Evolutionary conservation across 495 filamentous ascomycete species (phyloP), one percentile per base, ranked within the genome.

Genomic region (Tuber magnatum): DNA sequence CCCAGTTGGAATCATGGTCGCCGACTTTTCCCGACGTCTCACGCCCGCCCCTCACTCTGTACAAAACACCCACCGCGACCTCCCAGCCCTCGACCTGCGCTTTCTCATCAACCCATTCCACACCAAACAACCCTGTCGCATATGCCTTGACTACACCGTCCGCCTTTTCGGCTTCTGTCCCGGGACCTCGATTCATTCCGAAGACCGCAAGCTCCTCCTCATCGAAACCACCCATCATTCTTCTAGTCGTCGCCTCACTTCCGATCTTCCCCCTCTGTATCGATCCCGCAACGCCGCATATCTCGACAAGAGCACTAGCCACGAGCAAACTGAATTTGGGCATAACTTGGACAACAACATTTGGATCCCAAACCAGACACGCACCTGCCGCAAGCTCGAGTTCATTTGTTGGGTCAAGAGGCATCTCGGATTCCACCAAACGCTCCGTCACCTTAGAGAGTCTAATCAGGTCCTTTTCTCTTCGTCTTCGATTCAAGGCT

Each of bases 51-150:
- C 56, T 73, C 41, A 77, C 73, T 44, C 78, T 80, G 39, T 74
- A 74, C 20, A 82, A 70, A 35, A 81, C 69, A 18, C 78, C 75
- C 68, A 81, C 74, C 0, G 75, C 81, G 32, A 82, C 76, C 42
- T 82, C 81, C 81, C 81, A 82, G 16, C 81, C 81, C 69, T 82
- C 81, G 73, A 82, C 75, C 41, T 80, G 74, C 2, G 81, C 81
- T 1, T 65, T 73, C 65, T 82, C 74, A 56, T 80, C 73, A 10
- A 82, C 69, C 78, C 78, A 80, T 48, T 78, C 77, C 16, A 82
- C 72, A 0, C 76, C 81, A 75, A 80, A 80, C n/a, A 82, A 70
- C 16, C 78, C 75, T 39, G 75, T 72, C n/a, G 74, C 81, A 73
- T 81, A 82, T 18, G 68, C 71, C n/a, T 71, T 68, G 9, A 82